Conservation (phyloP, 106 monocot genomes). For the Phalaenopsis equestris region DNA sequence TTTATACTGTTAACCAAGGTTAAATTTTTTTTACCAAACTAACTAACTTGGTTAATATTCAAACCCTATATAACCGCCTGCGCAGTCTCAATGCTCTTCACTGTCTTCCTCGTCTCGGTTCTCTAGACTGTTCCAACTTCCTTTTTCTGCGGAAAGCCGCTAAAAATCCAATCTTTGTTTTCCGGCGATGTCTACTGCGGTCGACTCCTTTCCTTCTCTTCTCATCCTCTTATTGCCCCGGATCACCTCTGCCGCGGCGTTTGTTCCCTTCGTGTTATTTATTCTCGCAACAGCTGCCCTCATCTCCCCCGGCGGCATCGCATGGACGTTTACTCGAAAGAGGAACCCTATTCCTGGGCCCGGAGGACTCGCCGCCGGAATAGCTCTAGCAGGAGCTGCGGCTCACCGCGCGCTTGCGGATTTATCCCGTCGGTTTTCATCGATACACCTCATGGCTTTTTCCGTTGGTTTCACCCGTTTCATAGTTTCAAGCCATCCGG, state of each 20-base stretch:
- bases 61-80: slow-evolving; percentile 10
- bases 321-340: slow-evolving; percentile 2
- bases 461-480: slow-evolving; percentile 28
- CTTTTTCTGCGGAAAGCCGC: not conserved
- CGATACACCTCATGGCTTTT: slow-evolving; percentile 24
- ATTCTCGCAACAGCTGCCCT: not conserved
- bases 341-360: slow-evolving; percentile 15
- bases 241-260: not conserved
- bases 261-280: slow-evolving; percentile 1
- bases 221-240: slow-evolving; percentile 1
- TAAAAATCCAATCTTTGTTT: not conserved
- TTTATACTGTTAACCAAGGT: not conserved
- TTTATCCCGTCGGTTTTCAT: not conserved
- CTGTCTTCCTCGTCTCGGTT: not conserved
- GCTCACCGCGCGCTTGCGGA: slow-evolving; percentile 18
- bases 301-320: slow-evolving; percentile 18
- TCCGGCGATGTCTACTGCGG: not conserved
- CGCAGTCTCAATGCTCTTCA: not conserved
- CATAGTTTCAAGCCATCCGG: slow-evolving; percentile 25
- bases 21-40: too few species aligned
- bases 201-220: not conserved
- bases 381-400: slow-evolving; percentile 6
- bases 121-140: not conserved
- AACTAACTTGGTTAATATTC: not conserved
- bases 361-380: not conserved